A percentile compares a stretch with the other conserved stretches of the same genome.
Evolutionary conservation across 1,284 basidiomycete genomes (phyloP).

Genomic region (Tilletia setariae): DNA sequence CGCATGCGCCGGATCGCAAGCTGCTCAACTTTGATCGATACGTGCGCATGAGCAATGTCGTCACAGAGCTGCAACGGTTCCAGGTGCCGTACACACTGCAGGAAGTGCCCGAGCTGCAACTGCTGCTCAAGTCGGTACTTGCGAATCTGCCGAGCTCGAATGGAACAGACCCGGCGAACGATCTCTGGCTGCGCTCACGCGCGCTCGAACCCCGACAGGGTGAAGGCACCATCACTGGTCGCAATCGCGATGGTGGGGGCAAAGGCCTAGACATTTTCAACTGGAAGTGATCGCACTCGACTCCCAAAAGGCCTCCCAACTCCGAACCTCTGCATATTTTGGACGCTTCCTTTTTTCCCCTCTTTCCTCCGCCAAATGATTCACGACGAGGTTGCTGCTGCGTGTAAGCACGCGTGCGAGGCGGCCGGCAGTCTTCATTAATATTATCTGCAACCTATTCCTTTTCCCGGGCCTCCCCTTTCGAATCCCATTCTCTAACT

Average conservation of each 20-base stretch:
- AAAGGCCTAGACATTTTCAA: constrained; percentile 44
- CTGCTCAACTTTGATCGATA: constrained; percentile 83
- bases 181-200: constrained; percentile 50
- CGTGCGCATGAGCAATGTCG: constrained; percentile 53
- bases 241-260: constrained; percentile 24
- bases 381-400: not conserved
- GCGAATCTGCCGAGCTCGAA: constrained; percentile 32
- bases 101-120: constrained; percentile 77
- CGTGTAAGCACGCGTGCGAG: too few species aligned
- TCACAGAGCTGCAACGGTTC: constrained; percentile 82
- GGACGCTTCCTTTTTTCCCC: not conserved
- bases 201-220: constrained; percentile 47
- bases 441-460: too few species aligned
- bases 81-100: constrained; percentile 79
- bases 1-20: constrained; percentile 67
- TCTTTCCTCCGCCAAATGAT: not conserved
- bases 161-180: constrained; percentile 39
- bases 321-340: too few species aligned
- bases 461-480: too few species aligned
- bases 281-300: constrained; percentile 26
- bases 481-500: too few species aligned
- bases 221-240: constrained; percentile 26
- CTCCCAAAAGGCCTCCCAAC: not conserved
- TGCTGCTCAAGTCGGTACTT: constrained; percentile 61
- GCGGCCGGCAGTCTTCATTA: too few species aligned